Evolutionary conservation across 2,329 filamentous ascomycete genomes (phyloP).

Genomic region (Pseudocercospora vitis): DNA sequence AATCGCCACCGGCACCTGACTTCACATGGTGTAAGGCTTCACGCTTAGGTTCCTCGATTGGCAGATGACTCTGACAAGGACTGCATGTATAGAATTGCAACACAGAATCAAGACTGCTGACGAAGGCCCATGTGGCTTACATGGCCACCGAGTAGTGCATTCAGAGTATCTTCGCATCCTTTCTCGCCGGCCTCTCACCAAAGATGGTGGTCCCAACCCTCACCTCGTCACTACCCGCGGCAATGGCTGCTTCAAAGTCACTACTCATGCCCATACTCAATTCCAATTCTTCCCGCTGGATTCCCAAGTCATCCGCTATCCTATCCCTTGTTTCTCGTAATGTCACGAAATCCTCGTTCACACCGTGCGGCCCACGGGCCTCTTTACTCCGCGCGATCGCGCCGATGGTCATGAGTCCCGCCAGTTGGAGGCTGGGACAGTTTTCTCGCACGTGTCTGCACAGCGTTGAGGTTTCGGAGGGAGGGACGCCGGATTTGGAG

Average conservation of each 20-base stretch:
- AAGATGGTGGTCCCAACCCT: conserved; percentile 94
- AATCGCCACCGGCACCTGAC: conserved; percentile 40
- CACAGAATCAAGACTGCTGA: no score
- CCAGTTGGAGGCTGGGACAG: conserved; percentile 71
- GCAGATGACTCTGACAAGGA: conserved; percentile 14
- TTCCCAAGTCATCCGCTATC: conserved; percentile 62
- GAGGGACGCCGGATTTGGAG: conserved; percentile 78
- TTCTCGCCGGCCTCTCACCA: conserved; percentile 74
- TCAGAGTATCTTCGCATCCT: conserved; percentile 66
- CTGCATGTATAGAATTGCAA: no score
- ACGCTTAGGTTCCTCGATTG: conserved; percentile 16
- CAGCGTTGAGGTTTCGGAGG: conserved; percentile 61
- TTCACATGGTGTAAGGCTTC: conserved; percentile 21
- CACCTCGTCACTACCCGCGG: conserved; percentile 82
- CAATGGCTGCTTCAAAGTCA: conserved; percentile 88
- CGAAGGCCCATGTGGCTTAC: no score
- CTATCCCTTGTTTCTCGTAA: conserved; percentile 70
- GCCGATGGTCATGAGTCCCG: conserved; percentile 95
- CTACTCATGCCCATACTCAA: conserved; percentile 99
- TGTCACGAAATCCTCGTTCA: conserved; percentile 84
- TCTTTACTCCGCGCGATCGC: conserved; percentile 82
- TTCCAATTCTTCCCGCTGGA: conserved; percentile 64
- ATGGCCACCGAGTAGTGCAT: background rate
- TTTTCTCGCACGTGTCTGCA: conserved; percentile 68
- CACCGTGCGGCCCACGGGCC: conserved; percentile 66